Base-by-base conservation (phyloP, 2,329 filamentous ascomycete species). In the Colletotrichum sp. region DNA sequence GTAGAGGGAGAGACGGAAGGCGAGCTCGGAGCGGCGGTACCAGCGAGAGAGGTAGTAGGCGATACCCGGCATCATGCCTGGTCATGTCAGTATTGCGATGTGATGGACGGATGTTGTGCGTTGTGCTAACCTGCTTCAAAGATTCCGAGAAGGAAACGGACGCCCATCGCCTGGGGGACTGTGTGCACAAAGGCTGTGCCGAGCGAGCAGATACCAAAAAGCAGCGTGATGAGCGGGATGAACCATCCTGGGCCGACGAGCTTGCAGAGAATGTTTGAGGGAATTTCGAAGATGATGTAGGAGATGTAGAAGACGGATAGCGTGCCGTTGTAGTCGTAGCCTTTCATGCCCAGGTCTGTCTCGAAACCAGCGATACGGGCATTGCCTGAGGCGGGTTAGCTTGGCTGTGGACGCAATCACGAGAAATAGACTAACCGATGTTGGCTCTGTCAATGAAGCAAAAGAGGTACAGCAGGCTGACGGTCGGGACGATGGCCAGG, bases 361-460 rank as follows among this genome's bases (percentile, higher is more conserved):
- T 91, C 88, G 11, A 93, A 83, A 0, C 91, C 90, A 5, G 91
- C 91, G 15, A 93, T 82, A 76, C 87, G 89, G 5, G 91, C 91
- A 82, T 93, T 93, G 34, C 91, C 89, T 90, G 62, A 11, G 27
- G 22, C 8, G 70, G 44, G 72, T 75, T 12, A 70, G 61, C 19
- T 49, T 8, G 16, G 36, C 52, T 12, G 19, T 1, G 9, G 64
- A 12, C 32, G 3, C 7, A 7, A 15, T 22, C 27, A 16, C 8
- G 25, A 3, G 32, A 11, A n/a, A 1, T 0, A 22, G 1, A 64
- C 84, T 74, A 82, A 91, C 91, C 92, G 67, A 94, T 93, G 79
- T 94, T 94, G 34, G 92, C 90, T 27, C 92, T 87, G 79, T 94
- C 92, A 76, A 93, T 93, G 82, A 93, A 93, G 82, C 91, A 93